These are phyloP conservation scores for Eragrostis tef DNA, from an alignment of 202 grass and related monocot genomes.

Conservation along the genomic window DNA sequence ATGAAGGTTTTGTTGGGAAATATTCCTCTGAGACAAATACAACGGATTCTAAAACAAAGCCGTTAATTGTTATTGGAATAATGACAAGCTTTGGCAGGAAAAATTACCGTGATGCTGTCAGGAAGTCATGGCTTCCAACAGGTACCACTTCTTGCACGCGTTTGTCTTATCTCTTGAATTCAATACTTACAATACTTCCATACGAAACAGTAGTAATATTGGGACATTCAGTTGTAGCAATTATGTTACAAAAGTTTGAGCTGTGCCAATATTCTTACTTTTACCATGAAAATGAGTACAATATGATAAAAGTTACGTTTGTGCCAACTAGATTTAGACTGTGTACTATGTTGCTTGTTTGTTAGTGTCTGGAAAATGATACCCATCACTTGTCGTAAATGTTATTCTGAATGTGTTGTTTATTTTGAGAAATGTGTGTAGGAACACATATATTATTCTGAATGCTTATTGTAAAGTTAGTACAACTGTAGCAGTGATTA, in stretches of 20 bases:
- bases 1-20: slow-evolving; percentile 76
- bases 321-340: slow-evolving; percentile 18
- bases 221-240: no score
- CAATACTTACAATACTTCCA: neutral
- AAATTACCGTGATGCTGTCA: slow-evolving; percentile 90
- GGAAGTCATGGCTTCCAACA: slow-evolving; percentile 95
- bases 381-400: neutral
- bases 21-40: slow-evolving; percentile 77
- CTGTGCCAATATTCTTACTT: neutral
- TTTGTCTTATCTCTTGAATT: slow-evolving; percentile 17
- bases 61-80: slow-evolving; percentile 85
- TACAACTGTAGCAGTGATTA: neutral
- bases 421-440: neutral
- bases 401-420: slow-evolving; percentile 6
- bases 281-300: neutral
- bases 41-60: slow-evolving; percentile 61
- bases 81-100: slow-evolving; percentile 84
- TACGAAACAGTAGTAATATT: neutral
- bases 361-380: neutral
- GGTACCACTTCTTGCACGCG: slow-evolving; percentile 50
- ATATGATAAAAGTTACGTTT: neutral
- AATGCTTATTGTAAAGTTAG: slow-evolving; percentile 11
- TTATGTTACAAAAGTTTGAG: neutral
- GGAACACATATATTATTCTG: neutral
- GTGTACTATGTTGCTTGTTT: slow-evolving; percentile 3